phyloP scores from a whole-genome alignment of 306 rosid species.

The Senna tora region DNA sequence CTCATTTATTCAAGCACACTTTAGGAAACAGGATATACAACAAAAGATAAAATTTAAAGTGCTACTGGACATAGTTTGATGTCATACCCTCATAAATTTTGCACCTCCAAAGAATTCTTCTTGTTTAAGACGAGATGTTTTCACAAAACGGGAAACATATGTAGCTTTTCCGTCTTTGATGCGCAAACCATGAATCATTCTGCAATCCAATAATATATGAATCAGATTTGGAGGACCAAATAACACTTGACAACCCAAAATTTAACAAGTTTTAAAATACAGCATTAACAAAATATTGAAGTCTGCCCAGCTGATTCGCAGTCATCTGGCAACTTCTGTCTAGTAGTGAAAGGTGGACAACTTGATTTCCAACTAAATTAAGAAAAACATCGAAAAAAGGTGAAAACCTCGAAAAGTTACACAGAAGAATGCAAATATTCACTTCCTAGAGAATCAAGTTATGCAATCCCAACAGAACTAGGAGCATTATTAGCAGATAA shows the following conservation, averaged over 20 bases:
- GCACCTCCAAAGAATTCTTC: constrained; percentile 86
- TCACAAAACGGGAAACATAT: constrained; percentile 83
- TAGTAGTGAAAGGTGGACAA: background rate
- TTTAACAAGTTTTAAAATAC: constrained; percentile 3
- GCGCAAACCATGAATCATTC: constrained; percentile 96
- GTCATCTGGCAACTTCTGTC: background rate
- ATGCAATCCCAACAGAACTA: background rate
- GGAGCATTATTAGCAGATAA: background rate
- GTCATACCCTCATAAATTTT: constrained; percentile 81
- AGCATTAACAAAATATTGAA: background rate
- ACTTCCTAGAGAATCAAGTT: background rate
- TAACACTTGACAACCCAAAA: constrained; percentile 20
- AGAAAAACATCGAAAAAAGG: background rate
- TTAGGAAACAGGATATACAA: constrained; percentile 13
- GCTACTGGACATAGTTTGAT: constrained; percentile 2
- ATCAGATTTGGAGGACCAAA: constrained; percentile 15
- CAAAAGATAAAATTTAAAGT: background rate
- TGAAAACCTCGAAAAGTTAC: background rate
- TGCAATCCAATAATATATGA: constrained; percentile 43
- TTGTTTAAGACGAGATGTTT: constrained; percentile 87
- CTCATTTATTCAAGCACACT: constrained; percentile 11
- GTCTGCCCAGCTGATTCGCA: background rate
- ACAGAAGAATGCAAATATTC: background rate
- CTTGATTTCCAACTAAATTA: background rate
- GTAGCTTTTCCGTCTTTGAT: constrained; percentile 93